Conservation (phyloP, 2,329 filamentous ascomycete genomes). For the Trichoderma afroharzianum region DNA sequence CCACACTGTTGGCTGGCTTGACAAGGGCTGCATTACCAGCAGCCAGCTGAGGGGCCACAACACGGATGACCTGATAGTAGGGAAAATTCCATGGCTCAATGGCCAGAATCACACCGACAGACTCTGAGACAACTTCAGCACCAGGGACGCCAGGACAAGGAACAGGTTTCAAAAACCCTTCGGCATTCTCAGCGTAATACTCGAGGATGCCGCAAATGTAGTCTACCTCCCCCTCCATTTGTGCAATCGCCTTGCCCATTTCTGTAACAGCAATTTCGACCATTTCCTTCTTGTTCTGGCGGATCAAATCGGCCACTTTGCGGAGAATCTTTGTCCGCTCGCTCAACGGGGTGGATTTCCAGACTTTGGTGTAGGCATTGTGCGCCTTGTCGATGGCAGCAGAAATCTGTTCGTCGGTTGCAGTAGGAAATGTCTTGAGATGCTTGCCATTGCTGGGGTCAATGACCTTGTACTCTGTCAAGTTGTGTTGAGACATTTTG, state of each 20-base stretch:
- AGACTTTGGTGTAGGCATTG: neutral
- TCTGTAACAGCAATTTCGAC: neutral
- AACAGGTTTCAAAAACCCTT: neutral
- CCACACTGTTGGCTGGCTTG: constrained; percentile 70
- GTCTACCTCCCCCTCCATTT: neutral
- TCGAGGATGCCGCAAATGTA: neutral
- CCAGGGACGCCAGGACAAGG: neutral
- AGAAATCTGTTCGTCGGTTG: neutral
- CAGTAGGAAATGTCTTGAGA: neutral
- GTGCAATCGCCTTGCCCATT: constrained; percentile 1
- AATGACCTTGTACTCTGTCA: neutral
- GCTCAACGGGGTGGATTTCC: neutral
- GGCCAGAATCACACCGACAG: constrained; percentile 7
- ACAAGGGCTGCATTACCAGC: constrained; percentile 65
- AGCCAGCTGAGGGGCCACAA: constrained; percentile 66
- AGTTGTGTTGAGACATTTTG: neutral
- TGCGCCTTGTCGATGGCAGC: constrained; percentile 7
- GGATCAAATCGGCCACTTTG: neutral
- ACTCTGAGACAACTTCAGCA: neutral
- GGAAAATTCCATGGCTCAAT: constrained; percentile 84
- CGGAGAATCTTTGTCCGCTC: neutral
- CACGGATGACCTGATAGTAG: constrained; percentile 71
- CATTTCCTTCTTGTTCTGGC: constrained; percentile 1
- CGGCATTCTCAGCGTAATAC: constrained; percentile 4
- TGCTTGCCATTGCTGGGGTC: neutral